Percentiles rank a stretch among this genome's conserved stretches.
These are phyloP conservation scores for Tricholomella constricta DNA, from an alignment of 768 basidiomycete genomes.

Conservation along the genomic window DNA sequence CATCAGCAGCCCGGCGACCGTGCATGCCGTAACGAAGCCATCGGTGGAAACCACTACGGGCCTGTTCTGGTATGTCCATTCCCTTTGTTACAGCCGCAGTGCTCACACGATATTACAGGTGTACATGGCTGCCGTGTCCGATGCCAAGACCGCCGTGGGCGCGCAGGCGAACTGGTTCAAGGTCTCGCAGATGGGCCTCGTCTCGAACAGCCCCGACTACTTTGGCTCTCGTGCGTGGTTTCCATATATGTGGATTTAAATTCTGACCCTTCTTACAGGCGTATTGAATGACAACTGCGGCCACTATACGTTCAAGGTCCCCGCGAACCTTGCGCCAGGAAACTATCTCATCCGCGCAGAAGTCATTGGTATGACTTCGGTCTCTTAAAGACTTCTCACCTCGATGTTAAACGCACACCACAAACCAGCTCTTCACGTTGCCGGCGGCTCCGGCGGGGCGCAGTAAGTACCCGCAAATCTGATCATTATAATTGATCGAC, in stretches of 20 bases:
- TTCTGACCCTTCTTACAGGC: constrained; percentile 16
- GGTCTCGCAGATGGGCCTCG: constrained; percentile 49
- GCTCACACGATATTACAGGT: constrained; percentile 22
- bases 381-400: no score
- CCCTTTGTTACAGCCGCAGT: not conserved
- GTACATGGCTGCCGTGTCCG: constrained; percentile 50
- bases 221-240: constrained; percentile 38
- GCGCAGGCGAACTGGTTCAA: constrained; percentile 51
- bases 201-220: constrained; percentile 49
- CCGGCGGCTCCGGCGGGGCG: constrained; percentile 37
- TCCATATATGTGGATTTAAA: not conserved
- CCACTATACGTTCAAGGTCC: constrained; percentile 53
- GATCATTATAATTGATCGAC: not conserved
- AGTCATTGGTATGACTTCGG: constrained; percentile 43
- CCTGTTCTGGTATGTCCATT: constrained; percentile 37
- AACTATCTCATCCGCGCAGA: constrained; percentile 50
- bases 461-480: constrained; percentile 27
- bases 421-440: constrained; percentile 46
- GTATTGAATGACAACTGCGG: constrained; percentile 51
- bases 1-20: constrained; percentile 52
- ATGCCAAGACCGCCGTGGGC: constrained; percentile 48
- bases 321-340: constrained; percentile 41
- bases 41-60: constrained; percentile 54
- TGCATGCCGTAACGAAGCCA: constrained; percentile 47
- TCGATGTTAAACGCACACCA: no score